A percentile compares a stretch with the other conserved stretches of the same genome.
Evolutionary conservation across 108 stramenopile genomes (phyloP).

Genomic region (Skeletonema potamos): DNA sequence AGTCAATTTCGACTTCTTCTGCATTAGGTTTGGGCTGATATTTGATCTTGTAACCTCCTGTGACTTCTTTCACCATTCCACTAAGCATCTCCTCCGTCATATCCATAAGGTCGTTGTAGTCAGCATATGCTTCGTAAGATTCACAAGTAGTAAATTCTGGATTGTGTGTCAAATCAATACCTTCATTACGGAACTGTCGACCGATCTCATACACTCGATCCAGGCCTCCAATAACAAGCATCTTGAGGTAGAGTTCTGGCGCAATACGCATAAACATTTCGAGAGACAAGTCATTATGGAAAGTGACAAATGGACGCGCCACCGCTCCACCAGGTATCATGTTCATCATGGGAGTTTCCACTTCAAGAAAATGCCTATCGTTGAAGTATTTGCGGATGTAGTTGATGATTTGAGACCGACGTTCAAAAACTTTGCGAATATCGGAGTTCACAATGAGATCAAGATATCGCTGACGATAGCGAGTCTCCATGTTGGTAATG

Average conservation of each 20-base stretch:
- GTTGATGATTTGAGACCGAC: constrained; percentile 92
- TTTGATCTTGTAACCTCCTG: constrained; percentile 94
- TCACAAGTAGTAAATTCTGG: constrained; percentile 99
- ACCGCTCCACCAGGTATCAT: constrained; percentile 99
- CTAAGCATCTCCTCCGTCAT: constrained; percentile 97
- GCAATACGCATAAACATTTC: constrained; percentile 95
- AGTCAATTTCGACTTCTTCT: constrained; percentile 93
- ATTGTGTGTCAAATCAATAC: constrained; percentile 99
- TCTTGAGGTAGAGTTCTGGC: constrained; percentile 98
- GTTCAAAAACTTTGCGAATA: constrained; percentile 82
- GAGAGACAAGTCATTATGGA: constrained; percentile 96
- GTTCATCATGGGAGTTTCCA: constrained; percentile 99
- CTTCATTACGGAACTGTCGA: constrained; percentile 99
- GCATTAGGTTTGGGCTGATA: constrained; percentile 93
- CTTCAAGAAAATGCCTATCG: constrained; percentile 95
- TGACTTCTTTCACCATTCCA: constrained; percentile 95
- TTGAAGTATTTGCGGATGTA: constrained; percentile 94
- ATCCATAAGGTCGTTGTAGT: constrained; percentile 98
- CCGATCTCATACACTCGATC: constrained; percentile 99
- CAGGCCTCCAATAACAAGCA: constrained; percentile 96
- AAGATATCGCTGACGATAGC: constrained; percentile 98
- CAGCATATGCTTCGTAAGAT: constrained; percentile 99
- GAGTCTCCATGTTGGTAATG: constrained; percentile 95
- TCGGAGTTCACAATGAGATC: constrained; percentile 97
- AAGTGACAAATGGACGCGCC: constrained; percentile 97